Conservation (phyloP, 1,284 basidiomycete genomes). For the Omphalotus olearius region DNA sequence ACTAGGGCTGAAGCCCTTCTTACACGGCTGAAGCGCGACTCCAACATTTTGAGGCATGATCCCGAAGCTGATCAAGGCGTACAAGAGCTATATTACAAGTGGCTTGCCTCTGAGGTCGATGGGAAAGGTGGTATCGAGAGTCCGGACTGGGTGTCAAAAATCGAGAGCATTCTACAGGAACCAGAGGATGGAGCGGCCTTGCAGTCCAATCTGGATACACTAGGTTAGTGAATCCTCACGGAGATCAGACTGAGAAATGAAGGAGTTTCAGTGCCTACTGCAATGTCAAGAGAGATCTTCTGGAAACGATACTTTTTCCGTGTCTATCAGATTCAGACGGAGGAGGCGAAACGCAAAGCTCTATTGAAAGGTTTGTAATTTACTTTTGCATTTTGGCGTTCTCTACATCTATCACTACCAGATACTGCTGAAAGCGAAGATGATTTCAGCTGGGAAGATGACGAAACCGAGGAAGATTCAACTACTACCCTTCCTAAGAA, state of each 20-base stretch:
- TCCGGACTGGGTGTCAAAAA: constrained; percentile 49
- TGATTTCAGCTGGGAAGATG: constrained; percentile 80
- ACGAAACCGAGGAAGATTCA: constrained; percentile 53
- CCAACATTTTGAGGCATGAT: constrained; percentile 73
- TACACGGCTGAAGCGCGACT: constrained; percentile 70
- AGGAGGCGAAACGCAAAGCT: constrained; percentile 79
- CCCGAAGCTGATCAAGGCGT: constrained; percentile 59
- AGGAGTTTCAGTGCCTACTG: constrained; percentile 59
- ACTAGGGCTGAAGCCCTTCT: constrained; percentile 80
- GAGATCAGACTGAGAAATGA: constrained; percentile 11
- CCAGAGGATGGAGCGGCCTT: constrained; percentile 54
- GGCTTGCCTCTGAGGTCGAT: constrained; percentile 52
- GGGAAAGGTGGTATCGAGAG: constrained; percentile 52
- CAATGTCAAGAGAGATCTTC: constrained; percentile 68
- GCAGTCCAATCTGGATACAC: constrained; percentile 49
- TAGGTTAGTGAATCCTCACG: constrained; percentile 45
- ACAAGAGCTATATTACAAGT: constrained; percentile 57
- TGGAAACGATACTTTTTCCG: constrained; percentile 95
- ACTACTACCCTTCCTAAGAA: constrained; percentile 18
- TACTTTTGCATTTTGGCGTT: constrained; percentile 7
- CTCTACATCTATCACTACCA: constrained; percentile 22
- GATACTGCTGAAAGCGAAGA: constrained; percentile 64
- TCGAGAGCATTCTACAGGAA: constrained; percentile 46
- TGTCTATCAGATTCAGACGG: constrained; percentile 77
- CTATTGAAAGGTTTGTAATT: constrained; percentile 65